phyloP scores from a whole-genome alignment of 345 rosid species.

The Salix suchowensis region DNA sequence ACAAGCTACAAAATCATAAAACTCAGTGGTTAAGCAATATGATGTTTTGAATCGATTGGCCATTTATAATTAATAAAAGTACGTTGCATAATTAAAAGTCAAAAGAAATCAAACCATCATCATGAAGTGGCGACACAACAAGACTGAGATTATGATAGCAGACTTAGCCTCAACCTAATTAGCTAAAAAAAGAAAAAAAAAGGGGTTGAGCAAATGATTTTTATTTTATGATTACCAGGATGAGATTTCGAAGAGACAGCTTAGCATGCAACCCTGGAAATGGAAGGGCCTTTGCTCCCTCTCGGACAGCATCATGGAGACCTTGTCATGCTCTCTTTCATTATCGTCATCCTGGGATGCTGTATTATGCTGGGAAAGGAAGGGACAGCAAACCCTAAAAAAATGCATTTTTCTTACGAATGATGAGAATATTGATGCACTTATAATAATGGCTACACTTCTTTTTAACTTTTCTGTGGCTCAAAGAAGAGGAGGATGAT shows the following conservation, averaged over 20 bases:
- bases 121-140: neutral
- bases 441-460: neutral
- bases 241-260: neutral
- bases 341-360: conserved; percentile 45
- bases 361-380: conserved; percentile 23
- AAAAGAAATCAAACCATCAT: neutral
- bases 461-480: neutral
- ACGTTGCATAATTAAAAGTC: neutral
- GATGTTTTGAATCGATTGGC: neutral
- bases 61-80: neutral
- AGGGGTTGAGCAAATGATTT: neutral
- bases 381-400: conserved; percentile 26
- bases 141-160: neutral
- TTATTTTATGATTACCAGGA: conserved; percentile 4
- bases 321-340: conserved; percentile 28
- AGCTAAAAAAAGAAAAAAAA: neutral
- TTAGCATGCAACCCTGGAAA: conserved; percentile 19
- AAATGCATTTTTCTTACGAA: conserved; percentile 3
- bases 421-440: conserved; percentile 9
- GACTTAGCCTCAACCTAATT: neutral
- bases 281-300: conserved; percentile 29
- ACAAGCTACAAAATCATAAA: neutral
- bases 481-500: neutral
- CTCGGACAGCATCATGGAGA: conserved; percentile 29
- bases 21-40: too few relatives aligned